A percentile compares a stretch with the other conserved stretches of the same genome.
Evolutionary conservation across 352 stramenopile genomes (phyloP).

Genomic region (Globisporangium polare): DNA sequence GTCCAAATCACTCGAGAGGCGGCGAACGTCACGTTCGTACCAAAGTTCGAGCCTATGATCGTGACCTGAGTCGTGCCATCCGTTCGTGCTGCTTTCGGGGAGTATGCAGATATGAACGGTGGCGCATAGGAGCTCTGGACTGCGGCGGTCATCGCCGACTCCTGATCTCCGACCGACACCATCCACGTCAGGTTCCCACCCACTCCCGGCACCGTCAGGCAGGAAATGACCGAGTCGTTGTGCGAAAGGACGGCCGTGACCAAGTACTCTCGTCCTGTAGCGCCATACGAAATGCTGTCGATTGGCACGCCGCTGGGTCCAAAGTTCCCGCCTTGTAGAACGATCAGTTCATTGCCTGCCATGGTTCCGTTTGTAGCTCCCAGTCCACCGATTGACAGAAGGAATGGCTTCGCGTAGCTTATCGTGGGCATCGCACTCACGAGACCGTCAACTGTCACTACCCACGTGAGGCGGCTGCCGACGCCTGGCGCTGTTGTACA

Average conservation of each 20-base stretch:
- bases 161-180: constrained; percentile 52
- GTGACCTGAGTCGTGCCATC: constrained; percentile 42
- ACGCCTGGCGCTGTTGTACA: constrained; percentile 48
- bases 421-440: constrained; percentile 47
- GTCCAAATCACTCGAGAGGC: constrained; percentile 43
- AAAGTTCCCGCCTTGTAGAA: constrained; percentile 55
- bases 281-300: constrained; percentile 56
- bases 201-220: constrained; percentile 40
- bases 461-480: constrained; percentile 43
- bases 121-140: constrained; percentile 46
- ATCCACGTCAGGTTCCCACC: constrained; percentile 51
- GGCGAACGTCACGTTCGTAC: constrained; percentile 30
- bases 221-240: constrained; percentile 57
- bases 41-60: constrained; percentile 57
- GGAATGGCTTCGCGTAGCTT: constrained; percentile 51
- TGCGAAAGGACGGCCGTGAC: constrained; percentile 36
- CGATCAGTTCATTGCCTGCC: constrained; percentile 35
- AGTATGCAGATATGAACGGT: constrained; percentile 26
- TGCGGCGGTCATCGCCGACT: constrained; percentile 25
- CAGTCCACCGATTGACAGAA: constrained; percentile 30
- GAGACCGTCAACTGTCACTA: constrained; percentile 54
- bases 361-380: constrained; percentile 28
- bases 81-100: constrained; percentile 26
- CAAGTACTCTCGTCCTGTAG: constrained; percentile 46
- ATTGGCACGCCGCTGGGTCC: constrained; percentile 34